Evolutionary conservation across 768 basidiomycete species (phyloP).

Genomic region (Cubamyces sp.): DNA sequence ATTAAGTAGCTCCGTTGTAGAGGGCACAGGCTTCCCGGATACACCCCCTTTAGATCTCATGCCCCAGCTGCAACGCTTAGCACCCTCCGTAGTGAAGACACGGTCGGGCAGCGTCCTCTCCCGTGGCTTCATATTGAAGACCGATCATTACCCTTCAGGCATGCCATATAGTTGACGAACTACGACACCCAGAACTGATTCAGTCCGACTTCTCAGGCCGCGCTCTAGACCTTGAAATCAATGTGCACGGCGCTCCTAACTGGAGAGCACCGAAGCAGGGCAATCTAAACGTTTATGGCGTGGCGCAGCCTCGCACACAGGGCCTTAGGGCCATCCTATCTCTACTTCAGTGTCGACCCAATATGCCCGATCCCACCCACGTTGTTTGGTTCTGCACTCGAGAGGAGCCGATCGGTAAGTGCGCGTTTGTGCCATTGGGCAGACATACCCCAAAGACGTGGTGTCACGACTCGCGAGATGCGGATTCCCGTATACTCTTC

Average conservation of each 20-base stretch:
- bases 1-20: conserved; percentile 21
- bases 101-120: conserved; percentile 83
- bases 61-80: conserved; percentile 64
- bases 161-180: neutral
- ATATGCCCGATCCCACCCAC: conserved; percentile 62
- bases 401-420: conserved; percentile 91
- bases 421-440: too few relatives aligned
- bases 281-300: conserved; percentile 90
- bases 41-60: conserved; percentile 59
- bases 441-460: neutral
- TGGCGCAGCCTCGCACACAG: conserved; percentile 92
- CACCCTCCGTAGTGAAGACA: conserved; percentile 78
- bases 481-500: neutral
- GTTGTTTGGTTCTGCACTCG: conserved; percentile 97
- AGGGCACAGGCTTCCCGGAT: conserved; percentile 10
- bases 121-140: conserved; percentile 92
- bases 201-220: conserved; percentile 55
- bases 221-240: conserved; percentile 88
- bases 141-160: conserved; percentile 85
- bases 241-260: conserved; percentile 94
- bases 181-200: neutral
- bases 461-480: neutral
- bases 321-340: conserved; percentile 91
- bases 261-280: conserved; percentile 83
- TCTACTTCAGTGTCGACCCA: conserved; percentile 75